Percentiles rank a stretch among this genome's conserved stretches.
phyloP scores from a whole-genome alignment of 1,284 basidiomycete species.

The Afroboletus lepidellus region DNA sequence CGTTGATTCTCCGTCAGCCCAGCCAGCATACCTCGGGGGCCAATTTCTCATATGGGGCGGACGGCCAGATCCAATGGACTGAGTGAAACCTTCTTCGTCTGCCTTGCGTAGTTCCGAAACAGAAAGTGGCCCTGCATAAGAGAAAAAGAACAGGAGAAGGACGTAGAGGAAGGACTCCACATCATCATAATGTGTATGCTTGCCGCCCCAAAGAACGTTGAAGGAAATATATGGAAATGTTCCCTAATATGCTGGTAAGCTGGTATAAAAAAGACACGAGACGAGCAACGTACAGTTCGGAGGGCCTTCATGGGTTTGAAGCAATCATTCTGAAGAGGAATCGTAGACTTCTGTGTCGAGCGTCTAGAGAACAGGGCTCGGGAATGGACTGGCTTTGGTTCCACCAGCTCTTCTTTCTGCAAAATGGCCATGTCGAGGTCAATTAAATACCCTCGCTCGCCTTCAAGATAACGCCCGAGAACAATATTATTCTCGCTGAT shows the following conservation, averaged over 20 bases:
- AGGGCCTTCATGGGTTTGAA: neutral
- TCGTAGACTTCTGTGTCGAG: no score
- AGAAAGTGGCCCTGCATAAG: conserved; percentile 2
- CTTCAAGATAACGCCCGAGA: conserved; percentile 9
- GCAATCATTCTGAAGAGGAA: neutral
- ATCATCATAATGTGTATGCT: conserved; percentile 1
- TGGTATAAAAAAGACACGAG: no score
- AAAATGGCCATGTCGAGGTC: conserved; percentile 16
- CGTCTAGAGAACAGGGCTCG: no score
- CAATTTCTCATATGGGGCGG: neutral
- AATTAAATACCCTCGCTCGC: conserved; percentile 18
- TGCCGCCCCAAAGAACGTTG: neutral
- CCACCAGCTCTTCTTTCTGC: no score
- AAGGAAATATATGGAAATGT: neutral
- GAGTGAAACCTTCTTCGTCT: neutral
- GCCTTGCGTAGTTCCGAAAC: neutral
- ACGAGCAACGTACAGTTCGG: neutral
- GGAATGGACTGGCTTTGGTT: no score
- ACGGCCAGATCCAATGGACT: neutral
- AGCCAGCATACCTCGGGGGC: neutral
- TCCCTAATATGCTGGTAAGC: neutral
- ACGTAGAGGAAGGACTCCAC: conserved; percentile 4
- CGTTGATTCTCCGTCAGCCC: neutral
- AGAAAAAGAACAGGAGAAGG: conserved; percentile 3
- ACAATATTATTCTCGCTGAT: conserved; percentile 21